Evolutionary conservation across 768 basidiomycete species (phyloP).

Genomic region (Lactarius tabidus): DNA sequence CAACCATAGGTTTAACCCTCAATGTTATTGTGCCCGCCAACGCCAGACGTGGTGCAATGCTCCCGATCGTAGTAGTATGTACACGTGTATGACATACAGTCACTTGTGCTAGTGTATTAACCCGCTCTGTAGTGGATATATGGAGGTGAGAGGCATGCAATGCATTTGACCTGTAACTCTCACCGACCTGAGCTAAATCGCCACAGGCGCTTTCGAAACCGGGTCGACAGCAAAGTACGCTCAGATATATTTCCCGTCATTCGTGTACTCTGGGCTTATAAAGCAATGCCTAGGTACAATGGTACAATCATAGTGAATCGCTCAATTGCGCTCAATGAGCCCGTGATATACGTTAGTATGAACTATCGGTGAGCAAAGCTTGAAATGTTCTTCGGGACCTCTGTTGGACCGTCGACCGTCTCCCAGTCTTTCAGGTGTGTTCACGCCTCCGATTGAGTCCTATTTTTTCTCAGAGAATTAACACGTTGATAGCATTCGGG

Average conservation of each 20-base stretch:
- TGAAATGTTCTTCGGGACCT: not conserved
- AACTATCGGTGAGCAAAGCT: constrained; percentile 28
- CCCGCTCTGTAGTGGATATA: too few species aligned
- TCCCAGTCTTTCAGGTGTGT: constrained; percentile 13
- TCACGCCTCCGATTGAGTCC: not conserved
- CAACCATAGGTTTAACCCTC: constrained; percentile 25
- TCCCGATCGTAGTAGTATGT: too few species aligned
- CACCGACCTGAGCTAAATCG: not conserved
- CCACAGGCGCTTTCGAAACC: constrained; percentile 6
- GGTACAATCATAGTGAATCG: constrained; percentile 23
- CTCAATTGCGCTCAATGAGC: constrained; percentile 26
- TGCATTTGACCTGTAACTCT: too few species aligned
- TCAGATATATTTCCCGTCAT: not conserved
- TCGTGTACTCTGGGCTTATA: not conserved
- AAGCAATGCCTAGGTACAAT: not conserved
- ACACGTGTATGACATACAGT: too few species aligned
- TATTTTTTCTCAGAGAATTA: too few species aligned
- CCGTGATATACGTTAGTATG: constrained; percentile 29
- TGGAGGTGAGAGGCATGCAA: too few species aligned
- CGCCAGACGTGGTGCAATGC: too few species aligned
- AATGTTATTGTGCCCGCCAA: constrained; percentile 15
- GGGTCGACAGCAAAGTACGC: not conserved
- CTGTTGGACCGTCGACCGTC: not conserved
- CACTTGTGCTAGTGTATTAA: too few species aligned
- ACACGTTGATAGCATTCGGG: constrained; percentile 37